Base-by-base conservation (phyloP, 345 rosid species). In the Syzygium jambos region DNA sequence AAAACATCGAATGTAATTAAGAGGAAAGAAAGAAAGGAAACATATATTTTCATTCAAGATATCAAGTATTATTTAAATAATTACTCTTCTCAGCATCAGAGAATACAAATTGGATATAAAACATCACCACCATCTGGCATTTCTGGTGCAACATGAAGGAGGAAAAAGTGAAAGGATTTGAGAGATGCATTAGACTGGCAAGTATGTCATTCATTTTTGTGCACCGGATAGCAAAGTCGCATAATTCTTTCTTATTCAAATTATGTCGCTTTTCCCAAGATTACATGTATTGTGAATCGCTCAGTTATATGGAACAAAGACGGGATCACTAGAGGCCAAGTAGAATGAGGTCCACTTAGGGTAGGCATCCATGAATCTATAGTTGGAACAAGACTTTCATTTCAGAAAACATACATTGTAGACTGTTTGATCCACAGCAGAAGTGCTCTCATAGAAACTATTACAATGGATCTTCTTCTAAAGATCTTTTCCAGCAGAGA, bases 311-410 rank as follows among this genome's bases (percentile, higher is more conserved):
- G 49, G 49, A 73, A 73, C 82, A 73, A 73, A 73, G 38, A 19
- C 0, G 1, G 4, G 4, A 21, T 38, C 7, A 1, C 27, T 19
- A 73, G 27, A 73, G 49, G 82, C 27, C 49, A 73, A 2, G 1
- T 43, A 73, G 49, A 73, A 73, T 1, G 15, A 73, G 27, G 14
- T 73, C 27, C 49, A 17, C 49, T 38, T 2, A 38, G 49, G 82
- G 4, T 68, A 19, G 27, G 80, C 46, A 19, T 34, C 49, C 80
- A 73, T 73, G 80, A 49, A 73, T 34, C 25, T 38, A 27, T 19
- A 1, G 7, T 73, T 0, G 49, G 82, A 73, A 38, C 27, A 73
- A 19, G 49, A 38, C 49, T 73, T 34, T 21, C 49, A 73, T 38
- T 1, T 38, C 21, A 6, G 49, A 73, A 73, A 38, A 38, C 82